Base-by-base conservation (phyloP, 2,329 filamentous ascomycete species). In the Monosporascus sp. region DNA sequence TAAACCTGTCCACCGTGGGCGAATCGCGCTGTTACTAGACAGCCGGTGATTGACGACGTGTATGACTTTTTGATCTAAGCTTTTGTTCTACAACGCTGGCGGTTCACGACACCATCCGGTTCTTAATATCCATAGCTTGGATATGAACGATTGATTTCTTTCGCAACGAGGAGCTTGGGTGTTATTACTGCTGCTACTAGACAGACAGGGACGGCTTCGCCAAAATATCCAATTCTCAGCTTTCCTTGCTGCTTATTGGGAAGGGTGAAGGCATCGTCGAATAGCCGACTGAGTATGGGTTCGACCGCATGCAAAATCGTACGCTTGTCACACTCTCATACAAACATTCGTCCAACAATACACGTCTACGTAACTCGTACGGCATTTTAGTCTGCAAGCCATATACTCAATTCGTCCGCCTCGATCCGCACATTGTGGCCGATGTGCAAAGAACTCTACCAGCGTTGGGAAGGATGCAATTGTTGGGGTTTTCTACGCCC, bases 381-480 rank as follows among this genome's bases (percentile, higher is more conserved):
- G 45, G 14, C 45, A 35, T 37, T 24, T 17, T 37, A 26, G 20
- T 48, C 22, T 46, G 6, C 45, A 48, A 37, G 45, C 50, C 44
- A 27, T 35, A 37, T 45, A 46, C 41, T 53, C 37, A 35, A 46
- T 37, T 27, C 46, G 17, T 38, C 35, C 26, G 5, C 19, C 40
- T 53, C 27, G 19, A 27, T 37, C 49, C 50, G 53, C 35, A 22
- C 27, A 22, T 37, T 43, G 20, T 35, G 45, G 51, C 43, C n/a
- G 22, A 69, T 69, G 67, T 69, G 67, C 48, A 62, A 66, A 52
- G 67, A 69, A 51, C 60, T 68, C 7, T 68, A 68, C 47, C 65
- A 69, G 54, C 63, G 65, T 26, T 69, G 67, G 67, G 52, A 60
- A 22, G 62, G 60, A 22, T 69, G 67, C 52, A 54, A 55, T 8